Percentiles rank a stretch among this genome's conserved stretches.
phyloP scores from a whole-genome alignment of 2,329 filamentous ascomycete species.

The Albifimbria verrucaria region DNA sequence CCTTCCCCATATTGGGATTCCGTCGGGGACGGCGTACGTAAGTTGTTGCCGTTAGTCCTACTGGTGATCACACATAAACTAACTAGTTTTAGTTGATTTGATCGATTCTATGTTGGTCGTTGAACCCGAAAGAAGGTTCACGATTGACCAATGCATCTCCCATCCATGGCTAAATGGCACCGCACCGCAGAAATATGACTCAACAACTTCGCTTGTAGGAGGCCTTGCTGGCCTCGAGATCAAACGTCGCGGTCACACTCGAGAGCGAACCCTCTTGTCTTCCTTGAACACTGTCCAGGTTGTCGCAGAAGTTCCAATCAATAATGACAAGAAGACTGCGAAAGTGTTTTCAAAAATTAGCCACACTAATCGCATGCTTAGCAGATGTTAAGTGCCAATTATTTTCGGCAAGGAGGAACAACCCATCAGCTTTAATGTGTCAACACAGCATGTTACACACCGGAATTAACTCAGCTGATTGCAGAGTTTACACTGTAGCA shows the following conservation, averaged over 20 bases:
- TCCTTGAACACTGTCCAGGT: conserved; percentile 71
- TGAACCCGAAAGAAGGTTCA: conserved; percentile 77
- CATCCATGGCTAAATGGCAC: conserved; percentile 83
- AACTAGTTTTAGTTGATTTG: conserved; percentile 60
- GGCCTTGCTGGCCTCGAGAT: conserved; percentile 81
- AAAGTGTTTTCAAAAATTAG: conserved; percentile 78
- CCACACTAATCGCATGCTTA: no score
- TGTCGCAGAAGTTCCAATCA: conserved; percentile 50
- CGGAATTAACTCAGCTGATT: no score
- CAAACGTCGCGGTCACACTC: conserved; percentile 70
- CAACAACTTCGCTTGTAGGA: conserved; percentile 88
- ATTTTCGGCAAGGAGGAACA: no score
- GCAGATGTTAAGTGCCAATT: no score
- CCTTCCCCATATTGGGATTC: conserved; percentile 85
- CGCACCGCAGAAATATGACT: conserved; percentile 66
- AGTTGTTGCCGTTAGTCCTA: no score
- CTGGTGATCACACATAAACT: no score
- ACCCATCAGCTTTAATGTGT: no score
- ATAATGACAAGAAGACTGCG: conserved; percentile 55
- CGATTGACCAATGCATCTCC: conserved; percentile 83
- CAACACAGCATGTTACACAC: no score
- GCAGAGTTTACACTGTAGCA: no score
- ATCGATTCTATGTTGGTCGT: conserved; percentile 95
- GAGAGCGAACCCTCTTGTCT: conserved; percentile 83
- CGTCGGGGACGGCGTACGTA: conserved; percentile 63